Evolutionary conservation across 2,329 filamentous ascomycete species (phyloP).

Genomic region (Pestalotiopsis sp.): DNA sequence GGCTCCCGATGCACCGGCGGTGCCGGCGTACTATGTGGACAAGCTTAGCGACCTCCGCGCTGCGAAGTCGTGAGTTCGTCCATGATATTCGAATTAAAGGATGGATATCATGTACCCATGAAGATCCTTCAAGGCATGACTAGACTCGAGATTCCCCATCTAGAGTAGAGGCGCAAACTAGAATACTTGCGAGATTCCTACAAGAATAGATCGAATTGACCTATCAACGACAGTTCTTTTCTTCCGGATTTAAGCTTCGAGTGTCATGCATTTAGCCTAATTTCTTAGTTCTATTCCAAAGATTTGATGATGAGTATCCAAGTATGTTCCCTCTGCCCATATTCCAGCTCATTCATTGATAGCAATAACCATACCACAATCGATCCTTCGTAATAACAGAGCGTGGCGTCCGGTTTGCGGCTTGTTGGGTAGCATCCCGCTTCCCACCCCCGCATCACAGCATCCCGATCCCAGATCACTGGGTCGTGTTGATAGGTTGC

Average conservation of each 20-base stretch:
- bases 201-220: background rate
- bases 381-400: background rate
- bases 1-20: constrained; percentile 65
- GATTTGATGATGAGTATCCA: background rate
- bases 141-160: background rate
- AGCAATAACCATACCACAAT: background rate
- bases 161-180: background rate
- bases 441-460: background rate
- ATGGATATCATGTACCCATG: background rate
- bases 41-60: constrained; percentile 74
- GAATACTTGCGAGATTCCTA: background rate
- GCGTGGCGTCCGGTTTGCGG: background rate
- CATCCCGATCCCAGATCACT: background rate
- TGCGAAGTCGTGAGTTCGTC: constrained; percentile 10
- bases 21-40: constrained; percentile 84
- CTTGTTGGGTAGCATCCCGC: background rate
- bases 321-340: background rate
- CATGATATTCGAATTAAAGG: background rate
- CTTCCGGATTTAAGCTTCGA: background rate
- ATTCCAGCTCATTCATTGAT: background rate
- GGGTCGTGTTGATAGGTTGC: background rate
- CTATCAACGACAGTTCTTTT: background rate
- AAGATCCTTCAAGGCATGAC: background rate
- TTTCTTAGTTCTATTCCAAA: background rate
- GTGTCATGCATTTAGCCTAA: background rate